phyloP scores from a whole-genome alignment of 352 stramenopile genomes.

The Phytophthora sansomeana region DNA sequence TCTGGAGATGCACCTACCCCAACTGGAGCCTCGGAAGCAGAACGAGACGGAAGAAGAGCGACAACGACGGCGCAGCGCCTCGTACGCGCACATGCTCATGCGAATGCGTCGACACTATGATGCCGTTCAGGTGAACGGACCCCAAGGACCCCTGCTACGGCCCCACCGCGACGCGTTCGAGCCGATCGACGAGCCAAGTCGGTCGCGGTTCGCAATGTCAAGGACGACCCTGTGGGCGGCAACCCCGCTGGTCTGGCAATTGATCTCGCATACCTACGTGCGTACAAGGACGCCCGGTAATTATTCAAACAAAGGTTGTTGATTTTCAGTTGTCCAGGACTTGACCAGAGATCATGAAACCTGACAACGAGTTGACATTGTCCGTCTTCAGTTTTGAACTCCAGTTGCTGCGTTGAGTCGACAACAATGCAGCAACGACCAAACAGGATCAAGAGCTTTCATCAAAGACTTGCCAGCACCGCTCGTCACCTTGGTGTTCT shows the following conservation, averaged over 20 bases:
- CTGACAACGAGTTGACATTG: background rate
- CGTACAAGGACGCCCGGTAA: conserved; percentile 40
- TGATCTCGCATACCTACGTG: conserved; percentile 37
- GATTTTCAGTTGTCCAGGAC: no score
- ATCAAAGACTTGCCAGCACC: background rate
- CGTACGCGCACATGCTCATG: conserved; percentile 36
- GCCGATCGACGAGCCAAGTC: conserved; percentile 27
- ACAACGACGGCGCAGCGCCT: conserved; percentile 28
- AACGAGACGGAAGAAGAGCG: conserved; percentile 41
- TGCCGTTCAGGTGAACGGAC: conserved; percentile 34
- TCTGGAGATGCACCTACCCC: conserved; percentile 17
- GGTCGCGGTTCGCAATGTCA: conserved; percentile 9
- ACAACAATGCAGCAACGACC: background rate
- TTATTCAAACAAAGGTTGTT: background rate
- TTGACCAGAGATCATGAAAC: background rate
- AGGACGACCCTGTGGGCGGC: conserved; percentile 9
- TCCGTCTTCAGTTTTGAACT: background rate
- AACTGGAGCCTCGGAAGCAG: conserved; percentile 14
- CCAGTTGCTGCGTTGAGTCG: background rate
- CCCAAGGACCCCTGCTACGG: conserved; percentile 20
- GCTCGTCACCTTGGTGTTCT: conserved; percentile 23
- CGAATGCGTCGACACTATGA: conserved; percentile 41
- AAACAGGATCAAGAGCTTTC: conserved; percentile 7
- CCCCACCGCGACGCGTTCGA: conserved; percentile 31
- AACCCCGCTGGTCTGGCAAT: conserved; percentile 11